phyloP scores from a whole-genome alignment of 345 rosid genomes.

The Acer negundo region DNA sequence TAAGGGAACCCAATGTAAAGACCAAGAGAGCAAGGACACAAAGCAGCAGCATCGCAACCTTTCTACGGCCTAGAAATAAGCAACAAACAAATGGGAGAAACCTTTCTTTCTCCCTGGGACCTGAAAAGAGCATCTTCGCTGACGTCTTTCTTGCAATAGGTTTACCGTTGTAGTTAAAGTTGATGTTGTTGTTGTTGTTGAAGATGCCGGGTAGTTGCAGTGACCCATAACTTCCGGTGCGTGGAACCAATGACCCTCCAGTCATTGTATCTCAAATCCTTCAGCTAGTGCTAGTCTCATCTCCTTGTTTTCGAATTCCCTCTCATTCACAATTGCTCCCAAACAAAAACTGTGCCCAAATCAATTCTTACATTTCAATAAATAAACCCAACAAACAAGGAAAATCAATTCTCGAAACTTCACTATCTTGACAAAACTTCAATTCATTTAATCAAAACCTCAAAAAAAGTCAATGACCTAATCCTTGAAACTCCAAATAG shows the following conservation, averaged over 20 bases:
- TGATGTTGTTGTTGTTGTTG: constrained; percentile 5
- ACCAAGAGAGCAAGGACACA: constrained; percentile 64
- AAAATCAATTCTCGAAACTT: background rate
- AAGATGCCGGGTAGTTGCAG: constrained; percentile 29
- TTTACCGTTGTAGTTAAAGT: constrained; percentile 23
- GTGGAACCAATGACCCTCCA: constrained; percentile 67
- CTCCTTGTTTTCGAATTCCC: constrained; percentile 30
- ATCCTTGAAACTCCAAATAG: background rate
- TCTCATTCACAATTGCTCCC: constrained; percentile 22
- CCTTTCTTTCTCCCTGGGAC: constrained; percentile 73
- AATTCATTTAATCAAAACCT: background rate
- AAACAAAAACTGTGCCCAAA: constrained; percentile 18
- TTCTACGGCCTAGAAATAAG: constrained; percentile 56
- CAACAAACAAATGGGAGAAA: constrained; percentile 52
- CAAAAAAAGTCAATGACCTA: background rate
- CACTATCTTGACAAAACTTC: background rate
- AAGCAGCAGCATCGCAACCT: constrained; percentile 72
- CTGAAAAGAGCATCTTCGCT: constrained; percentile 48
- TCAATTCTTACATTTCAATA: constrained; percentile 13
- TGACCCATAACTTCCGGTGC: constrained; percentile 68
- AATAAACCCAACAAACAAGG: background rate
- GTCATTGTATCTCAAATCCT: constrained; percentile 67
- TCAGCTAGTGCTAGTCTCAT: constrained; percentile 37
- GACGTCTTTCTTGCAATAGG: constrained; percentile 36
- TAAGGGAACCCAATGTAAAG: constrained; percentile 65